phyloP scores from a whole-genome alignment of 2,329 filamentous ascomycete genomes.

The Oidium heveae region DNA sequence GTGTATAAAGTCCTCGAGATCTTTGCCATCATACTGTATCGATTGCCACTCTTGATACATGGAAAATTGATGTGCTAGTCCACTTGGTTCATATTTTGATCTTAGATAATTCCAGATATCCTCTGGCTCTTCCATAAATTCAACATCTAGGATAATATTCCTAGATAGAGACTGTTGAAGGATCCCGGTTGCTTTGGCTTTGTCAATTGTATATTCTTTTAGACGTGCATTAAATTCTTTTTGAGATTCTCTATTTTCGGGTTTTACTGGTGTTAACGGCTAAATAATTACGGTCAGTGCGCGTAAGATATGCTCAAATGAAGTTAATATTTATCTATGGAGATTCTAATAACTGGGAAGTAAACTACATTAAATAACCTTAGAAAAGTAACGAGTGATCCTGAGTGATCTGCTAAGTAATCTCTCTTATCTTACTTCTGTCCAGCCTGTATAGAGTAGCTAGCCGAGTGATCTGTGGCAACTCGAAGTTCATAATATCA shows the following conservation, averaged over 20 bases:
- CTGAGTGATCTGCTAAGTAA: too few relatives aligned
- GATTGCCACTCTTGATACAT: not conserved
- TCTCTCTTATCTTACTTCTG: too few relatives aligned
- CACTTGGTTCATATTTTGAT: conserved; percentile 1
- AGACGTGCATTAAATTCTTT: not conserved
- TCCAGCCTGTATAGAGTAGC: too few relatives aligned
- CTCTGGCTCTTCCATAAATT: not conserved
- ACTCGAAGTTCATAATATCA: too few relatives aligned
- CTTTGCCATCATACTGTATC: not conserved
- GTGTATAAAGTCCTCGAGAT: conserved; percentile 1
- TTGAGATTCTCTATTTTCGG: not conserved
- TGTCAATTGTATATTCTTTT: not conserved
- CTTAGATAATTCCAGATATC: not conserved
- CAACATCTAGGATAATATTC: conserved; percentile 1
- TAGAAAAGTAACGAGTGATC: too few relatives aligned
- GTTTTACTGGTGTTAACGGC: too few relatives aligned
- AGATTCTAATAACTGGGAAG: too few relatives aligned
- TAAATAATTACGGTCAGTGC: too few relatives aligned
- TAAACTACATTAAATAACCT: too few relatives aligned
- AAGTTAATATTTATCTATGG: too few relatives aligned
- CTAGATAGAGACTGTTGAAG: not conserved
- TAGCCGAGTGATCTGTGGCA: too few relatives aligned
- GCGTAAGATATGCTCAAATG: too few relatives aligned
- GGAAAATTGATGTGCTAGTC: not conserved
- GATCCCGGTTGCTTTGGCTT: not conserved